phyloP scores from a whole-genome alignment of 495 filamentous ascomycete species.

The Tuber microsphaerosporum region DNA sequence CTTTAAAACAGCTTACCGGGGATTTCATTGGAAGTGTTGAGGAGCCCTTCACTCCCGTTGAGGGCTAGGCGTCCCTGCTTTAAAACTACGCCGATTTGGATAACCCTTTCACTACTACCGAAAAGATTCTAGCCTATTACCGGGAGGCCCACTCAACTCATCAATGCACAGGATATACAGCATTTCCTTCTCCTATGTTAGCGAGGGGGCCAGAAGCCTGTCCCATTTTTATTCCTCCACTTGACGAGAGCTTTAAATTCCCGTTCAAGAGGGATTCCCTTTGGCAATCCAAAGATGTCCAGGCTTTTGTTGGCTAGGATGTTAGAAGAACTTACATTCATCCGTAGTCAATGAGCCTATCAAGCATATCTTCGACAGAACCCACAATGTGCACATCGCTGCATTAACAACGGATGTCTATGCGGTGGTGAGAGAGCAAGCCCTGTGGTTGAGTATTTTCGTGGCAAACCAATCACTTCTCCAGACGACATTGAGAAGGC shows the following conservation, averaged over 20 bases:
- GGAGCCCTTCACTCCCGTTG: slow-evolving; percentile 69
- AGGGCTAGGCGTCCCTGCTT: slow-evolving; percentile 64
- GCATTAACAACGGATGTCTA: slow-evolving; percentile 74
- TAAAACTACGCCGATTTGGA: slow-evolving; percentile 85
- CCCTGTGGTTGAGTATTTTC: too few species aligned
- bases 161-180: slow-evolving; percentile 94
- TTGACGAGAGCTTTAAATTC: slow-evolving; percentile 94
- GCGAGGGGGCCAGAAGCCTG: slow-evolving; percentile 87
- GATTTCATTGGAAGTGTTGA: slow-evolving; percentile 95
- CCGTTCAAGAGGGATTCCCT: slow-evolving; percentile 99
- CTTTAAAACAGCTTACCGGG: slow-evolving; percentile 70
- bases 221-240: slow-evolving; percentile 82
- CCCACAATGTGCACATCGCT: slow-evolving; percentile 80
- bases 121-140: slow-evolving; percentile 72
- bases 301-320: slow-evolving; percentile 90
- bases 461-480: too few species aligned
- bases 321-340: slow-evolving; percentile 91
- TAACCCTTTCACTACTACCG: slow-evolving; percentile 68
- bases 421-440: slow-evolving; percentile 57
- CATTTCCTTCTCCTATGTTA: slow-evolving; percentile 87
- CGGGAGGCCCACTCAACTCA: slow-evolving; percentile 77
- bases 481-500: too few species aligned
- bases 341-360: slow-evolving; percentile 81
- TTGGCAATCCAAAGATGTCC: slow-evolving; percentile 96
- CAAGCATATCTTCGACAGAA: slow-evolving; percentile 81